Evolutionary conservation across 225 moss, liverwort and hornwort species (phyloP), one percentile per base, ranked within the genome.

Genomic region (Marchantia polymorpha): DNA sequence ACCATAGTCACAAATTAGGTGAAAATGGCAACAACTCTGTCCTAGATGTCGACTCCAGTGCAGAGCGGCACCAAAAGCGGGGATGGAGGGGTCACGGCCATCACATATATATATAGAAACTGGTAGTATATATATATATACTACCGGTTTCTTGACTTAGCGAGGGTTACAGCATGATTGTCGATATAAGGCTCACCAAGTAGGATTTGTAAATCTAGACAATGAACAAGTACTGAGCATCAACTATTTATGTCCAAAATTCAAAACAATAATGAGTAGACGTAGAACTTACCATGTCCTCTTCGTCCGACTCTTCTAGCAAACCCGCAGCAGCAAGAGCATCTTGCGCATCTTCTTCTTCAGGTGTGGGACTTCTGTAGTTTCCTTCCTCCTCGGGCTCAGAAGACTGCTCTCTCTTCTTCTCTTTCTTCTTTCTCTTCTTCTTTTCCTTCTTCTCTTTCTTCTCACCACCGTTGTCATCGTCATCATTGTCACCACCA

Each of bases 351-450:
- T 90, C 92, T 52, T 96, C 92, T 79, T 86, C 85, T 76, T 84
- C 84, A 12, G 82, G 91, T 64, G 86, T 87, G 52, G 81, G 88
- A 20, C 74, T 73, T 75, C 83, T 86, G 79, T 73, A 56, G 27
- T 79, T 78, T 29, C 68, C 94, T 23, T 83, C 88, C 69, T 94
- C 92, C 63, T 91, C 89, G 51, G 84, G 89, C 64, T 87, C 87
- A 39, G 80, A 78, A 7, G 72, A 80, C 10, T 60, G 72, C 15
- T 80, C 72, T 51, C 80, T 47, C 22, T 86, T 88, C 86, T 90
- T 92, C 56, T 92, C 94, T 75, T 89, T 96, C 15, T 91, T 89
- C 83, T 77, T 91, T 83, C 91, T 91, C 72, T 87, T 88, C 75
- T 88, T 91, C 77, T 83, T 80, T 82, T 91, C 91, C 73, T 86